Conservation (phyloP, 768 basidiomycete genomes). For the Glaciozyma martinii region DNA sequence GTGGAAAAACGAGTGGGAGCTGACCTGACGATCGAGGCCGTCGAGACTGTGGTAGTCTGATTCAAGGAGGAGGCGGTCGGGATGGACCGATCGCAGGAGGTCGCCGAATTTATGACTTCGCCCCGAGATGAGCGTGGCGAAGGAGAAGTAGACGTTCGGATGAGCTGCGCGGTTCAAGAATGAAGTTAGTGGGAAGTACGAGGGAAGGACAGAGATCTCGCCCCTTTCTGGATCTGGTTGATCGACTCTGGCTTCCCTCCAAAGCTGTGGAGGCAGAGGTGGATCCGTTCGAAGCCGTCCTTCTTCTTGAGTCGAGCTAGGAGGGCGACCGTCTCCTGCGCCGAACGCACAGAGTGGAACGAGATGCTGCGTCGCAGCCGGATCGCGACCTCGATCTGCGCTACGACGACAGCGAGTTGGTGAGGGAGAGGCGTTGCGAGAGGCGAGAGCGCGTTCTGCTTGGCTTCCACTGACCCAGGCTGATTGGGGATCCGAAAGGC, state of each 20-base stretch:
- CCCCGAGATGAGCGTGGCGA: constrained; percentile 76
- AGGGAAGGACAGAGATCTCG: background rate
- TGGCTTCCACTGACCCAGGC: constrained; percentile 31
- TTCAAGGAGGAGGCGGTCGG: constrained; percentile 69
- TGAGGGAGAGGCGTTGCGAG: constrained; percentile 73
- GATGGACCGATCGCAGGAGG: constrained; percentile 57
- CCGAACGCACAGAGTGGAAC: constrained; percentile 75
- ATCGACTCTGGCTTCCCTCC: constrained; percentile 70
- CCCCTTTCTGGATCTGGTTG: constrained; percentile 60
- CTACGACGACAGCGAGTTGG: constrained; percentile 68
- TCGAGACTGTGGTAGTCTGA: constrained; percentile 51
- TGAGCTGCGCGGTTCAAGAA: constrained; percentile 47
- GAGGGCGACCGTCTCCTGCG: constrained; percentile 58
- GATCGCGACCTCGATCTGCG: constrained; percentile 76
- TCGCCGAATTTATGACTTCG: constrained; percentile 56
- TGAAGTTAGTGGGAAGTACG: background rate
- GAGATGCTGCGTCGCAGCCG: constrained; percentile 69
- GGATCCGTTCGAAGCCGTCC: constrained; percentile 55
- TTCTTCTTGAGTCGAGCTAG: constrained; percentile 49
- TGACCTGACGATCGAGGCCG: background rate
- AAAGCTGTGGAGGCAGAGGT: constrained; percentile 83
- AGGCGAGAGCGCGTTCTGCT: constrained; percentile 45
- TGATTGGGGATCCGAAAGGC: constrained; percentile 62
- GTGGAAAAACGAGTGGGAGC: background rate
- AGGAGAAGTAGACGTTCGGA: constrained; percentile 71